A percentile compares a stretch with the other conserved stretches of the same genome.
Conservation (phyloP, 345 rosid species). For the Turnera subulata region DNA sequence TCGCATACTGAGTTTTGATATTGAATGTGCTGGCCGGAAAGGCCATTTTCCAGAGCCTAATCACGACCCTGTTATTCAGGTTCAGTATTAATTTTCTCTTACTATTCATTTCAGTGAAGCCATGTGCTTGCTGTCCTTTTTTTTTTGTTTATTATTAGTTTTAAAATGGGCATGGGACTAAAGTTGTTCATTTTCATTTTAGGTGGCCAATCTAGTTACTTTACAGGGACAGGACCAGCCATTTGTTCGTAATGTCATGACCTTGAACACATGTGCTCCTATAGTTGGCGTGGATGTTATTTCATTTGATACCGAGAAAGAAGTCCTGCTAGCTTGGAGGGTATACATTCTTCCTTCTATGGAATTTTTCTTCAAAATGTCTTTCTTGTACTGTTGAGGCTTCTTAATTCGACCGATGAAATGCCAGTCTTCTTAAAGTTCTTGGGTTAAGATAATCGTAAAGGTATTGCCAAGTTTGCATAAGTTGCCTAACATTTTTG, state of each 20-base stretch:
- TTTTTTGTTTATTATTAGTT: too few species aligned
- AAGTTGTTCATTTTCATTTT: constrained; percentile 22
- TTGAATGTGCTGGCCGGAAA: constrained; percentile 98
- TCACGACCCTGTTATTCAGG: constrained; percentile 99
- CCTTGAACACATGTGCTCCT: constrained; percentile 85
- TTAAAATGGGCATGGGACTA: not conserved
- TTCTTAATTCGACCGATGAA: not conserved
- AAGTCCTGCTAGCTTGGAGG: constrained; percentile 96
- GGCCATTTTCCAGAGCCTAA: constrained; percentile 99
- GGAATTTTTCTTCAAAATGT: not conserved
- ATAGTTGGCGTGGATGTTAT: constrained; percentile 93
- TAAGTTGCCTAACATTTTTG: too few species aligned
- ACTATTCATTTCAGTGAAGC: too few species aligned
- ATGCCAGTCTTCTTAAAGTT: too few species aligned
- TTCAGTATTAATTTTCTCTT: constrained; percentile 15
- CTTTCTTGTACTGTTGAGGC: not conserved
- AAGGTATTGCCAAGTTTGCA: too few species aligned
- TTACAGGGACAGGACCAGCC: constrained; percentile 90
- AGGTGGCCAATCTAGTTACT: constrained; percentile 96
- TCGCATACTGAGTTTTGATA: constrained; percentile 94
- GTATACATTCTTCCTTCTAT: constrained; percentile 37
- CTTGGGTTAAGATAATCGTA: too few species aligned
- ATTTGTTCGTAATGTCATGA: constrained; percentile 89
- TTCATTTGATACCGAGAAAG: constrained; percentile 87
- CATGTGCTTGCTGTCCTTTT: too few species aligned